Evolutionary conservation across 1,284 basidiomycete genomes (phyloP).

Genomic region (Ustilago vetiveriae): DNA sequence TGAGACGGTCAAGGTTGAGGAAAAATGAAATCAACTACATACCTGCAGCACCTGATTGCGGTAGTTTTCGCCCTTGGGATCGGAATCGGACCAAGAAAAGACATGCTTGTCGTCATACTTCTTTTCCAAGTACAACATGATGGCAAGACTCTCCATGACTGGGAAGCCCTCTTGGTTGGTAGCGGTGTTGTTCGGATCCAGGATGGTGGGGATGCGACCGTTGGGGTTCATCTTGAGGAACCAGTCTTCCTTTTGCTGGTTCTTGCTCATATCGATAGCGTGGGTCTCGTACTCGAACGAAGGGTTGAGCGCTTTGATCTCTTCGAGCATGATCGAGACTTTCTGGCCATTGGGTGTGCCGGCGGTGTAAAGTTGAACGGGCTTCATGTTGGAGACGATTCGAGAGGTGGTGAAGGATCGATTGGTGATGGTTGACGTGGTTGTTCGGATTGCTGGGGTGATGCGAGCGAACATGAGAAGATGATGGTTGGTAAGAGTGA

Average conservation of each 20-base stretch:
- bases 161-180: constrained; percentile 33
- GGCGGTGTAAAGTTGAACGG: constrained; percentile 51
- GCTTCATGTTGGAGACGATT: constrained; percentile 34
- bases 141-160: constrained; percentile 49
- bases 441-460: neutral
- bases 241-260: constrained; percentile 55
- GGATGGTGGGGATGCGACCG: constrained; percentile 57
- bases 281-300: constrained; percentile 69
- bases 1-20: no score
- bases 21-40: no score
- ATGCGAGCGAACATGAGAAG: constrained; percentile 77
- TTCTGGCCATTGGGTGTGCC: constrained; percentile 81
- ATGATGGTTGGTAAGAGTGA: constrained; percentile 73
- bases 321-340: constrained; percentile 93
- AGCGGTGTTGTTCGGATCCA: constrained; percentile 49
- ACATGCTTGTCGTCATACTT: constrained; percentile 52
- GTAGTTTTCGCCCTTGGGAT: constrained; percentile 47
- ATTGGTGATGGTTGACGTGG: neutral
- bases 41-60: constrained; percentile 46
- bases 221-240: constrained; percentile 64
- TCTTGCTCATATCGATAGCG: constrained; percentile 85
- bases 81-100: constrained; percentile 45
- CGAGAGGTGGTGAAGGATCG: constrained; percentile 7
- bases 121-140: constrained; percentile 59
- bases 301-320: constrained; percentile 69